A percentile compares a stretch with the other conserved stretches of the same genome.
These are phyloP conservation scores for Cytospora paraplurivora DNA, from an alignment of 2,329 filamentous ascomycete genomes.

Conservation along the genomic window DNA sequence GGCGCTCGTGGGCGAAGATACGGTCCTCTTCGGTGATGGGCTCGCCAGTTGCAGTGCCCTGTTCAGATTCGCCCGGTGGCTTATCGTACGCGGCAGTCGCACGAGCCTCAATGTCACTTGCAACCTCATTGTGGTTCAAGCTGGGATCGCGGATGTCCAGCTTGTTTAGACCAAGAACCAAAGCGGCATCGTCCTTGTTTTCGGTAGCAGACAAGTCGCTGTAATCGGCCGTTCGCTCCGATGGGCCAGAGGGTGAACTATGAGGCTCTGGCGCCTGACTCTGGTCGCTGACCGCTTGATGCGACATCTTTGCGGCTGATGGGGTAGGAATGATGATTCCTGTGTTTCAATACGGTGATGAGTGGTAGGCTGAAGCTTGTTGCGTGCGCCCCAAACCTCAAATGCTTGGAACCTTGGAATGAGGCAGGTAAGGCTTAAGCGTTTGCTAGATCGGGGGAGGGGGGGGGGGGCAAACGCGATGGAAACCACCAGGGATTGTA, in stretches of 20 bases:
- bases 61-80: neutral
- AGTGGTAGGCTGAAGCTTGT: neutral
- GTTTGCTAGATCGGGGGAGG: too few relatives aligned
- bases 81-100: neutral
- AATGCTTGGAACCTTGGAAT: too few relatives aligned
- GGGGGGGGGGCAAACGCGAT: too few relatives aligned
- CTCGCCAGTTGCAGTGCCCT: neutral
- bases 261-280: neutral
- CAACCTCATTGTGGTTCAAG: neutral
- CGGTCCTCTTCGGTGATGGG: slow-evolving; percentile 14
- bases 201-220: neutral
- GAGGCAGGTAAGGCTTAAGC: neutral
- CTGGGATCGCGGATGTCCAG: neutral
- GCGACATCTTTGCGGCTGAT: neutral
- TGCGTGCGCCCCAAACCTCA: neutral
- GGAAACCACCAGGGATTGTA: too few relatives aligned
- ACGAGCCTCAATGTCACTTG: neutral
- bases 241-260: neutral
- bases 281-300: neutral
- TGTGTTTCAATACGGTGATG: neutral
- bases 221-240: neutral
- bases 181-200: neutral
- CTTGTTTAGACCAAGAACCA: neutral
- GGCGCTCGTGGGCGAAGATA: slow-evolving; percentile 10
- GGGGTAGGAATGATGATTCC: neutral